Evolutionary conservation across 164 flowering plant genomes (phyloP), one percentile per base, ranked within the genome.

Genomic region (Sextonia rubra): DNA sequence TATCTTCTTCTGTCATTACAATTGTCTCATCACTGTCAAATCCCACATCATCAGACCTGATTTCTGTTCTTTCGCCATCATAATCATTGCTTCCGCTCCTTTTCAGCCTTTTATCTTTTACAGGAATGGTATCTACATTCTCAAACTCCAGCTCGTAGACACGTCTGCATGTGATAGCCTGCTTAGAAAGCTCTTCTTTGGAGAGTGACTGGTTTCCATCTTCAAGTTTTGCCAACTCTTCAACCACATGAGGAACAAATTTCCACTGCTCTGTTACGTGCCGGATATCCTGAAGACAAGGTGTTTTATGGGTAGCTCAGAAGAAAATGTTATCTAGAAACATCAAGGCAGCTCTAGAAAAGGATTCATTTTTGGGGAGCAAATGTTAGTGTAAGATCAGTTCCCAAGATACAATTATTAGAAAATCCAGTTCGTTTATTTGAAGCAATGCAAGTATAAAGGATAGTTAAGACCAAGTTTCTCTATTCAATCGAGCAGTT

Each of bases 1-100:
- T 86, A 76, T 93, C 98, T 20, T 93, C 97, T 78, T 93, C 97
- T 1, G 97, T 87, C 98, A 96, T 93, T 80, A 89, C 98, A 25
- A 95, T 78, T 17, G 99, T 91, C 73, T 86, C 86, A 70, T 92
- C 99, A 71, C 94, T 92, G 73, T 95, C 94, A 77, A 83, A 92
- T 15, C 78, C 78, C 18, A 78, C 80, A 67, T 78, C 80, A 25
- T 56, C 71, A 26, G 83, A 63, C 56, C 24, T 37, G 30, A 66
- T 69, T 64, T 78, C 66, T 52, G 60, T 60, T 68, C 66, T 78
- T 9, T 55, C 70, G 24, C 47, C 61, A 18, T 72, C 58, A 66
- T 71, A 68, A 61, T 70, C 63, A 67, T 75, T 63, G 12, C 30
- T 70, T 69, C 68, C 77, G 64, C 24, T 47, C 20, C 63, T 71